Conservation (phyloP, 768 basidiomycete species). For the Solioccasus polychromus region DNA sequence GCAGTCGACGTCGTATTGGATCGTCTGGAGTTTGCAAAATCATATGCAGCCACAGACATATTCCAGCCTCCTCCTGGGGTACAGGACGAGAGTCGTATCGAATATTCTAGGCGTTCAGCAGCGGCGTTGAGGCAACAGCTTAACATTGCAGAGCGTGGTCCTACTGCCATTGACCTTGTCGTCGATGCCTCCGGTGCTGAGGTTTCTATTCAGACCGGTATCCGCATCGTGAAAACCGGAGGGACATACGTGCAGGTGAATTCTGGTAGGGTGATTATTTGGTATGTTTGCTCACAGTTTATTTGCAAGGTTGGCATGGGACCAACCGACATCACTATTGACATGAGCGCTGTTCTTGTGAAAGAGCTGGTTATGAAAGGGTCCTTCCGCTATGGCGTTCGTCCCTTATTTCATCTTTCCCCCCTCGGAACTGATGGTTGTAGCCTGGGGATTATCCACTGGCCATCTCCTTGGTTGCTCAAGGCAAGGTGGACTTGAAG, state of each 20-base stretch:
- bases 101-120: constrained; percentile 74
- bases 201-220: constrained; percentile 83
- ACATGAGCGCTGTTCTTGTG: constrained; percentile 62
- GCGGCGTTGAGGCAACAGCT: constrained; percentile 61
- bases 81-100: constrained; percentile 62
- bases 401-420: constrained; percentile 18
- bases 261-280: constrained; percentile 2
- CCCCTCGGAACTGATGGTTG: not conserved
- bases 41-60: constrained; percentile 77
- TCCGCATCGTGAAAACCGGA: constrained; percentile 72
- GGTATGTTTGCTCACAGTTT: not conserved
- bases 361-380: constrained; percentile 85
- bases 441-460: constrained; percentile 84
- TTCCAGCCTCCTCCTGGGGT: constrained; percentile 61
- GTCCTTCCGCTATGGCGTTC: constrained; percentile 87
- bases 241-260: constrained; percentile 69
- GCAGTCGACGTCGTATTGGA: constrained; percentile 76
- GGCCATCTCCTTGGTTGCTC: constrained; percentile 79
- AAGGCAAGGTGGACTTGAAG: constrained; percentile 81
- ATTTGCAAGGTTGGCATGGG: constrained; percentile 80
- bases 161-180: constrained; percentile 74
- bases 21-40: constrained; percentile 83
- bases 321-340: constrained; percentile 67
- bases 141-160: constrained; percentile 68
- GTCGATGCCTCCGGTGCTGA: constrained; percentile 93